These are phyloP conservation scores for Colletotrichum trifolii DNA, from an alignment of 2,329 filamentous ascomycete species.

Conservation along the genomic window DNA sequence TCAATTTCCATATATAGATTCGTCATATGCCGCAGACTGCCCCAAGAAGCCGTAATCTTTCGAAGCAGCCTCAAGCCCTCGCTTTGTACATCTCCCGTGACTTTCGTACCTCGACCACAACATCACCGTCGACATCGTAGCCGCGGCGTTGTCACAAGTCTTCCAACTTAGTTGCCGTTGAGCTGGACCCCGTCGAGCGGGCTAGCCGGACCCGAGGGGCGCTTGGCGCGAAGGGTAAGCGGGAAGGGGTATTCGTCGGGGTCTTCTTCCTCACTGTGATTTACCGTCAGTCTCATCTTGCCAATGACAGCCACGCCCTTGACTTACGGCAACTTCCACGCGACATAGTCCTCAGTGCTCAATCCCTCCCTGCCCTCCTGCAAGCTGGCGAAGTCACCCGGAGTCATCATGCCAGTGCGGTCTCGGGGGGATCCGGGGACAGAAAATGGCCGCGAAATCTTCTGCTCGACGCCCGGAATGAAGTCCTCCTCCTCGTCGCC, in stretches of 20 bases:
- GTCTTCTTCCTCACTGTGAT: constrained; percentile 87
- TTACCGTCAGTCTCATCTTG: constrained; percentile 43
- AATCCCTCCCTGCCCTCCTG: constrained; percentile 94
- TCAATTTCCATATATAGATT: constrained; percentile 33
- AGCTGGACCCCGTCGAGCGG: constrained; percentile 55
- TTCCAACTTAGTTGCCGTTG: constrained; percentile 36
- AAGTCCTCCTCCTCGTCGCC: constrained; percentile 87
- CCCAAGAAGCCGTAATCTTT: background rate
- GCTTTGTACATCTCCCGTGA: constrained; percentile 16
- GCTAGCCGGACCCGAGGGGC: constrained; percentile 51
- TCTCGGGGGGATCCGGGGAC: constrained; percentile 94
- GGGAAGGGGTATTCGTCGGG: constrained; percentile 76
- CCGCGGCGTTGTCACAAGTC: background rate
- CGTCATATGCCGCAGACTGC: constrained; percentile 19
- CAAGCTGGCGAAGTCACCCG: constrained; percentile 94
- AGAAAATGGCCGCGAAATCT: constrained; percentile 94
- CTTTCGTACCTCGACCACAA: background rate
- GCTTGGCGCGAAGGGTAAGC: constrained; percentile 66
- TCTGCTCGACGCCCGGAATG: constrained; percentile 91
- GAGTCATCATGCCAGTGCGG: constrained; percentile 97
- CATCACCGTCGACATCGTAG: background rate
- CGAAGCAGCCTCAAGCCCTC: background rate
- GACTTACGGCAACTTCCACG: constrained; percentile 97
- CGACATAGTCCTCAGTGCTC: constrained; percentile 96
- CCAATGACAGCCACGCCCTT: background rate